Evolutionary conservation across 768 basidiomycete genomes (phyloP), one percentile per base, ranked within the genome.

Genomic region (Galerina sulciceps): DNA sequence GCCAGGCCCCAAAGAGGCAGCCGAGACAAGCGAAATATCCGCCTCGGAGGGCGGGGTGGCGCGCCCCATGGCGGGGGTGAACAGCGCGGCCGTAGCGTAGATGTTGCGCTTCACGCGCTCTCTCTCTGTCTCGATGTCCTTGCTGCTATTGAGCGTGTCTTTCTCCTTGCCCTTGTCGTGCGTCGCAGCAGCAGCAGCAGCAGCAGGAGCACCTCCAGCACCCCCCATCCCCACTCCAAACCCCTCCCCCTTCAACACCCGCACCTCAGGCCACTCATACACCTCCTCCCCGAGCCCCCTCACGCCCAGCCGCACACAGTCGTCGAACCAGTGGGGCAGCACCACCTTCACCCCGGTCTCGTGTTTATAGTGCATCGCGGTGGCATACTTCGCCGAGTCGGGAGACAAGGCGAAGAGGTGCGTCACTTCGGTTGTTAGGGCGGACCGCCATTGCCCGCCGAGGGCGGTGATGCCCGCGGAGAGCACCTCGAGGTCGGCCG

Each of bases 291-390:
- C 77, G 9, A 91, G 71, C 8, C 73, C 73, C 11, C 81, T 71
- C 18, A 76, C 65, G 4, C 85, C 86, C 13, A 92, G 75, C 13
- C 84, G 79, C 20, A 90, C 80, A 2, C 81, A 81, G 63, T 94
- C 93, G 64, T 95, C 91, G 59, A 95, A 95, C 94, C 95, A 97
- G 61, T 95, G 92, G 0, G 94, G 95, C 0, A 94, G 80, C n/a
- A 97, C 67, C 10, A 94, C 76, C 49, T 81, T 84, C 65, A 95
- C 82, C 9, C 78, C 73, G 0, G 86, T 87, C 47, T 81, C 74
- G 3, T 81, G 71, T 50, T 85, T 81, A 70, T 82, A 87, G 61
- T 88, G 84, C 62, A 89, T 75, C 4, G 81, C 82, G 1, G 77
- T 78, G 9, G 69, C 65, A 56, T 84, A 87, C 68, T 86, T 87